phyloP scores from a whole-genome alignment of 2,329 filamentous ascomycete genomes.

The Xylaria sp. region DNA sequence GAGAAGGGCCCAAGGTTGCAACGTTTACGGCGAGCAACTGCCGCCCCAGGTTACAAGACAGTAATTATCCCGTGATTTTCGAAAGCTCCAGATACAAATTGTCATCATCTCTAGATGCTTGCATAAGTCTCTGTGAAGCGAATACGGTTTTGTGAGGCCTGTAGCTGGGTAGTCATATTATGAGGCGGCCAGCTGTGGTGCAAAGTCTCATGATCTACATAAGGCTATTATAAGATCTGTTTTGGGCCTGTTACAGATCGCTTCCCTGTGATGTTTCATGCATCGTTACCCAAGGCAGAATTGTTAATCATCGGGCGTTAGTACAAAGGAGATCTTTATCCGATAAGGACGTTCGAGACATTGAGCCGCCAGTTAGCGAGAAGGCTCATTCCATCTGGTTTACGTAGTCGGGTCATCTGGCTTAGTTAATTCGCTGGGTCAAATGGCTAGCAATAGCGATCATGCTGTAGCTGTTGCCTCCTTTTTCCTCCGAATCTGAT shows the following conservation, averaged over 20 bases:
- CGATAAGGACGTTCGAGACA: too few species aligned
- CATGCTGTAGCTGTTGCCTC: neutral
- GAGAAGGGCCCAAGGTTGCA: neutral
- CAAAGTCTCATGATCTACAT: neutral
- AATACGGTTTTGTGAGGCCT: too few species aligned
- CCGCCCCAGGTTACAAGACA: neutral
- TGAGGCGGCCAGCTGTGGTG: neutral
- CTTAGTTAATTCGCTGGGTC: neutral
- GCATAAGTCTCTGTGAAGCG: too few species aligned
- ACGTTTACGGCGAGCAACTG: neutral
- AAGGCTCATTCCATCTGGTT: neutral
- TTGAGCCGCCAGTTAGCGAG: neutral
- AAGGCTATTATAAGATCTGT: neutral
- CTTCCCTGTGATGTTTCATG: neutral
- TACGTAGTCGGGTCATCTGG: neutral
- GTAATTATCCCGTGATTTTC: too few species aligned
- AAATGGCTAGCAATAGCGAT: neutral
- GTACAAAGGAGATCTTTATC: neutral
- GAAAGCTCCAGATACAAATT: neutral
- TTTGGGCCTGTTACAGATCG: too few species aligned
- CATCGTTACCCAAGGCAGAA: constrained; percentile 9
- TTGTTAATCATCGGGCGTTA: too few species aligned
- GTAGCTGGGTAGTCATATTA: neutral
- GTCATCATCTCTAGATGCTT: too few species aligned
- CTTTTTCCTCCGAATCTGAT: too few species aligned